phyloP scores from a whole-genome alignment of 2,329 filamentous ascomycete species.

The Diaporthe destruens region DNA sequence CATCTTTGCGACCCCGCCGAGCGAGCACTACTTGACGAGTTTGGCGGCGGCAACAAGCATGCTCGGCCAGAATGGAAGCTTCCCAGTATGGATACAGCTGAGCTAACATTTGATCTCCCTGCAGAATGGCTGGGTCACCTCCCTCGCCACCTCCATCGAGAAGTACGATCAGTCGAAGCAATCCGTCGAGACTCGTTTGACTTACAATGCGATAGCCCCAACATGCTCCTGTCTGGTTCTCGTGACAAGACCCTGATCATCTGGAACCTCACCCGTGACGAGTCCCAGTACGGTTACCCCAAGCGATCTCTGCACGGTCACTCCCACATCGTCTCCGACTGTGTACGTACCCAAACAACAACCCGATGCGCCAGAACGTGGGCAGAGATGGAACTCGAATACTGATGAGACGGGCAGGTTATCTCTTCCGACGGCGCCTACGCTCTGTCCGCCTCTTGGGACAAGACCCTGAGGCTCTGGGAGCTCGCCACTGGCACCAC shows the following conservation, averaged over 20 bases:
- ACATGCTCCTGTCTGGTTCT: slow-evolving; percentile 98
- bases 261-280: slow-evolving; percentile 99
- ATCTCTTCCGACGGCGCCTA: slow-evolving; percentile 99
- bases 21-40: slow-evolving; percentile 20
- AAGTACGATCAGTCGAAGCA: slow-evolving; percentile 73
- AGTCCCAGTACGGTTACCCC: slow-evolving; percentile 97
- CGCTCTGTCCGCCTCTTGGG: slow-evolving; percentile 98
- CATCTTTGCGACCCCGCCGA: slow-evolving; percentile 45
- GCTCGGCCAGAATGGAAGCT: slow-evolving; percentile 1
- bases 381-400: slow-evolving; percentile 43
- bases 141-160: slow-evolving; percentile 97
- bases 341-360: slow-evolving; percentile 74
- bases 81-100: slow-evolving; percentile 4
- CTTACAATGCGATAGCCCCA: slow-evolving; percentile 73
- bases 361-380: slow-evolving; percentile 16
- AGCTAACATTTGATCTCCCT: slow-evolving; percentile 46
- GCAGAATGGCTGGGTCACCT: slow-evolving; percentile 97
- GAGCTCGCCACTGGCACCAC: slow-evolving; percentile 97
- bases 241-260: slow-evolving; percentile 99
- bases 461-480: slow-evolving; percentile 99
- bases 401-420: slow-evolving; percentile 72
- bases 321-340: slow-evolving; percentile 99
- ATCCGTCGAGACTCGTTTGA: slow-evolving; percentile 44
- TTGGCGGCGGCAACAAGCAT: slow-evolving; percentile 33
- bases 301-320: slow-evolving; percentile 99